Percentiles rank a stretch among this genome's conserved stretches.
phyloP scores from a whole-genome alignment of 495 filamentous ascomycete species.

The Penicillium pancosmium region DNA sequence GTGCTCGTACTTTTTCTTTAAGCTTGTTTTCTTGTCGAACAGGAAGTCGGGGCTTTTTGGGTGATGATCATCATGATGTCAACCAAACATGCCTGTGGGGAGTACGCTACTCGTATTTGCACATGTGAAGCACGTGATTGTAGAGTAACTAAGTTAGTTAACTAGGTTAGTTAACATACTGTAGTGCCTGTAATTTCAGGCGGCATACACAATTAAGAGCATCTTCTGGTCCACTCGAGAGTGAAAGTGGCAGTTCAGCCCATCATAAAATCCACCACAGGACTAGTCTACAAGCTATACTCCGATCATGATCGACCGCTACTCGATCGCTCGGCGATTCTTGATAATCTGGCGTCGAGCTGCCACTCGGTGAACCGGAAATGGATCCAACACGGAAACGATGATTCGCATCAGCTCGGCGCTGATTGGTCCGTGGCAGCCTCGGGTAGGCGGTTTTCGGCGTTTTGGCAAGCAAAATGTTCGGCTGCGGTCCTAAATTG shows the following conservation, averaged over 20 bases:
- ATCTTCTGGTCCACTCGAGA: too few species aligned
- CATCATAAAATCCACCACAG: neutral
- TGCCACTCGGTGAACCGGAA: conserved; percentile 15
- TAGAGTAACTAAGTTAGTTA: too few species aligned
- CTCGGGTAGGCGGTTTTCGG: conserved; percentile 38
- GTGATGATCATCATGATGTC: conserved; percentile 17
- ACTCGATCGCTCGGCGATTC: conserved; percentile 6
- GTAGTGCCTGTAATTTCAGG: neutral
- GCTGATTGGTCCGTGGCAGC: conserved; percentile 36
- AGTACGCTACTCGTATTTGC: neutral
- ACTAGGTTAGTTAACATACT: too few species aligned
- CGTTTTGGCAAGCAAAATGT: conserved; percentile 22
- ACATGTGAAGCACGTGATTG: conserved; percentile 15
- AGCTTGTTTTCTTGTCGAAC: conserved; percentile 8
- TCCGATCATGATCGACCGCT: neutral
- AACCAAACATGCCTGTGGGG: conserved; percentile 4
- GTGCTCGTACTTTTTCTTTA: conserved; percentile 7
- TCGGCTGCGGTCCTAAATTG: conserved; percentile 7
- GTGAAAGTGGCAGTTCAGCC: neutral
- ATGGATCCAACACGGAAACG: conserved; percentile 6
- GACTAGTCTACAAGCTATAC: neutral
- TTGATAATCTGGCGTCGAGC: neutral
- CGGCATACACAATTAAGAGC: neutral
- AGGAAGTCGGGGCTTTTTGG: neutral
- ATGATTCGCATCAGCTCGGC: conserved; percentile 32